Evolutionary conservation across 805 yeast species (phyloP).

Genomic region (Ogataea salicorniae): DNA sequence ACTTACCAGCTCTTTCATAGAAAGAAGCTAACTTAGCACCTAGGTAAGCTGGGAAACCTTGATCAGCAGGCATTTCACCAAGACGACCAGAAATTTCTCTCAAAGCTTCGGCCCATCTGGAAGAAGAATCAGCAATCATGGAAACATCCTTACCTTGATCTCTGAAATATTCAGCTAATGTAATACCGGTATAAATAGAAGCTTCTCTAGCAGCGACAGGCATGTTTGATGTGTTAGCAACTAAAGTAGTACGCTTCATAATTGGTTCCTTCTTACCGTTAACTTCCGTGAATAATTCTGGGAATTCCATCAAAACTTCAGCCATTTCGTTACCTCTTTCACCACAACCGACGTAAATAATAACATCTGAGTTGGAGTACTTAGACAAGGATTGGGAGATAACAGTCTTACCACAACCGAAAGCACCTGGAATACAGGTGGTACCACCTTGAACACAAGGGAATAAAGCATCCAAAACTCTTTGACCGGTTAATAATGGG

Average conservation of each 20-base stretch:
- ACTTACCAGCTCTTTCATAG: slow-evolving; percentile 99
- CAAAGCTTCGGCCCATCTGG: slow-evolving; percentile 99
- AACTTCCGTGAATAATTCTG: slow-evolving; percentile 88
- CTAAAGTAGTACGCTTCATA: slow-evolving; percentile 98
- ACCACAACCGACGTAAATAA: slow-evolving; percentile 92
- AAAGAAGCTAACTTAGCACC: slow-evolving; percentile 99
- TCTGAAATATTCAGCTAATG: slow-evolving; percentile 98
- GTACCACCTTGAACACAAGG: slow-evolving; percentile 99
- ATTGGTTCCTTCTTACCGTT: slow-evolving; percentile 95
- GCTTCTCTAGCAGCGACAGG: slow-evolving; percentile 99
- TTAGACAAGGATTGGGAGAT: slow-evolving; percentile 96
- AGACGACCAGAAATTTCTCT: slow-evolving; percentile 99
- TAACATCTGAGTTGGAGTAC: slow-evolving; percentile 95
- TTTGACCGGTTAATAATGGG: slow-evolving; percentile 96
- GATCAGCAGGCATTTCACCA: slow-evolving; percentile 99
- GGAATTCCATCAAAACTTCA: slow-evolving; percentile 99
- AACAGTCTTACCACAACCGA: slow-evolving; percentile 97
- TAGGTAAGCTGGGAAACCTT: slow-evolving; percentile 99
- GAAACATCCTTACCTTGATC: slow-evolving; percentile 99
- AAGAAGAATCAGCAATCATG: slow-evolving; percentile 99
- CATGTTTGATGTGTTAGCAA: slow-evolving; percentile 98
- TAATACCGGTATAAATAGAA: slow-evolving; percentile 97
- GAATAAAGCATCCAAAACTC: slow-evolving; percentile 95
- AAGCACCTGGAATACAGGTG: slow-evolving; percentile 99
- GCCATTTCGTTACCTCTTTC: slow-evolving; percentile 99